Base-by-base conservation (phyloP, 2,329 filamentous ascomycete species). In the Penicillium expansum region DNA sequence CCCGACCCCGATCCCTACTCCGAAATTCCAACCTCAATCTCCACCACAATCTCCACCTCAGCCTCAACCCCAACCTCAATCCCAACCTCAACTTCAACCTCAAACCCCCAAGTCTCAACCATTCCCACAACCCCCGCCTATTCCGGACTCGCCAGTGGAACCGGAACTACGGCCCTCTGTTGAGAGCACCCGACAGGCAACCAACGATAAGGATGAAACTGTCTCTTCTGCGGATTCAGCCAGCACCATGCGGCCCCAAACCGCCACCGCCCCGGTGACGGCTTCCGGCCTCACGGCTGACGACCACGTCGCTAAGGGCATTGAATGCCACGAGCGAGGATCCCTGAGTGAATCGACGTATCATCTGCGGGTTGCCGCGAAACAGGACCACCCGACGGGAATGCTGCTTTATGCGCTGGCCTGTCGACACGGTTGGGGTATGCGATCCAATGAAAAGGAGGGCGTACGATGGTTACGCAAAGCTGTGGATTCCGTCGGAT, bases 351-450 rank as follows among this genome's bases (percentile, higher is more conserved):
- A 97, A 74, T 97, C 93, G 0, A 97, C 94, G 0, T 99, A 97
- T 70, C 94, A 99, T 71, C 82, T 99, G 43, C 89, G 94, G 33
- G 84, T 96, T 58, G 94, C 94, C 4, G 93, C 94, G 0, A 86
- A 87, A 66, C 87, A 90, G 55, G 90, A 91, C 45, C 85, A 96
- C 56, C 90, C 94, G 0, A 96, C 93, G 0, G 94, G 89, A 22
- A 99, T 99, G 94, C 84, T 99, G 13, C 81, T 97, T 32, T 99
- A 97, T 73, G 94, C 93, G 5, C 82, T 99, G 35, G 94, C 94
- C 11, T 97, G 93, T 70, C 85, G 94, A 48, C 94, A 99, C 71
- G 94, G 94, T 48, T 99, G 94, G 94, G 94, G 94, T 18, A 97
- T 97, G 91, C 87, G 92, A 10, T 85, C 91, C 8, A 97, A 96